Base-by-base conservation (phyloP, 2,329 filamentous ascomycete species). In the Fusarium coffeatum region DNA sequence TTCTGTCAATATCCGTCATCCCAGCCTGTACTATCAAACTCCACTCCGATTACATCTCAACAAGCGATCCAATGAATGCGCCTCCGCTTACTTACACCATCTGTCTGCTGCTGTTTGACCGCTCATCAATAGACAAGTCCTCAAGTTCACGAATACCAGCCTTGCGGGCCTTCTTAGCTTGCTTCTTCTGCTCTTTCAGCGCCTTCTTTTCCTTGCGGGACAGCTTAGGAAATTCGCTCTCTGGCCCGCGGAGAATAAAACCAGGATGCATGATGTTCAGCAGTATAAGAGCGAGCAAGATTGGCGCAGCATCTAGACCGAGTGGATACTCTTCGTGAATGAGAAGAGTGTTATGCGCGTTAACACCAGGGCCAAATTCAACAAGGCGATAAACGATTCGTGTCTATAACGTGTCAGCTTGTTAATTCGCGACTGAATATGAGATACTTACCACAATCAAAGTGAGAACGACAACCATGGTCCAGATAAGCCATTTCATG, bases 331-430 rank as follows among this genome's bases (percentile, higher is more conserved):
- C 80, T 70, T 89, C 86, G 64, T 87, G 80, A 43, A 76, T 81
- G 1, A 85, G 82, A 22, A 87, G 78, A 0, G 79, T 77, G 72
- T 85, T 86, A n/a, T 77, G 68, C 8, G 74, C 70, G 42, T 77
- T 76, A 22, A 84, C 72, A 13, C 85, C 86, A 6, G 80, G 78
- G 0, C 81, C 80, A 71, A 86, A 90, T 74, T 91, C 87, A 55
- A 82, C 76, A 3, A 91, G 80, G 30, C 88, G 86, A 77, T 86
- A 91, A 67, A 89, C 83, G 74, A 90, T 89, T 34, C 88, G 85
- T 28, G 84, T 75, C 82, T 87, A 53, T 9, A 18, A 22, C 16
- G 53, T 59, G 22, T 69, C 54, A 69, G 59, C 37, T 59, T 27
- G 11, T 27, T 45, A 59, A 11, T 23, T 28, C 34, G 20, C 11